Evolutionary conservation across 2,329 filamentous ascomycete genomes (phyloP).

Genomic region (Lachnum nothofagi): DNA sequence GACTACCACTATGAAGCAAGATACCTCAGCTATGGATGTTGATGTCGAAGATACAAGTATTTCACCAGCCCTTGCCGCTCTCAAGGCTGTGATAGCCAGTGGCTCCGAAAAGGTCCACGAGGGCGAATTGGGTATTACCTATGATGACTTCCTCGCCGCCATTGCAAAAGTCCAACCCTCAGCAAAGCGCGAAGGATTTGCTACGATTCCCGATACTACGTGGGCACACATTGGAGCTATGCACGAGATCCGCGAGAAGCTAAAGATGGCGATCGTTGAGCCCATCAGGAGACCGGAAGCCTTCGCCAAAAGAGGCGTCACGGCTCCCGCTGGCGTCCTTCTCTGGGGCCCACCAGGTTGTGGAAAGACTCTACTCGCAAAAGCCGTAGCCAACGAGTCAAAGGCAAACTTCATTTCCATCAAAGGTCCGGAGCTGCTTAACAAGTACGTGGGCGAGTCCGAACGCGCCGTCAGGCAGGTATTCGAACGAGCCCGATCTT

Average conservation of each 20-base stretch:
- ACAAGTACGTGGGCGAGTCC: conserved; percentile 96
- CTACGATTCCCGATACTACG: conserved; percentile 85
- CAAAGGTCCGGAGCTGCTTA: conserved; percentile 91
- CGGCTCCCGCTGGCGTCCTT: conserved; percentile 76
- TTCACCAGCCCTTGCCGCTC: conserved; percentile 1
- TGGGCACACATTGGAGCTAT: conserved; percentile 92
- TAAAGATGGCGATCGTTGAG: conserved; percentile 80
- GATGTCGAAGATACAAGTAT: conserved; percentile 20
- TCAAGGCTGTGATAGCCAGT: conserved; percentile 49
- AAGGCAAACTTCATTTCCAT: conserved; percentile 98
- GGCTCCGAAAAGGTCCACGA: conserved; percentile 47
- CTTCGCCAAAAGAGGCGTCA: conserved; percentile 73
- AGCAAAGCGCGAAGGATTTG: conserved; percentile 88
- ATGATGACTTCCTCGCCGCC: conserved; percentile 67
- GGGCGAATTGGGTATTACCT: conserved; percentile 54
- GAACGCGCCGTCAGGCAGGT: conserved; percentile 90
- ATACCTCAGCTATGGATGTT: conserved; percentile 31
- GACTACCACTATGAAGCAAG: conserved; percentile 29
- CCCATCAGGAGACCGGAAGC: conserved; percentile 78
- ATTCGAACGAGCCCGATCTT: conserved; percentile 80
- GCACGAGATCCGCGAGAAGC: conserved; percentile 69
- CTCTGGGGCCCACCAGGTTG: conserved; percentile 97
- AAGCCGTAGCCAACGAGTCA: conserved; percentile 91
- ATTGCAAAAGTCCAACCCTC: conserved; percentile 73
- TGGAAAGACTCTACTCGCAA: conserved; percentile 92